Base-by-base conservation (phyloP, 1,284 basidiomycete species). In the Tilletiaria anomala region DNA sequence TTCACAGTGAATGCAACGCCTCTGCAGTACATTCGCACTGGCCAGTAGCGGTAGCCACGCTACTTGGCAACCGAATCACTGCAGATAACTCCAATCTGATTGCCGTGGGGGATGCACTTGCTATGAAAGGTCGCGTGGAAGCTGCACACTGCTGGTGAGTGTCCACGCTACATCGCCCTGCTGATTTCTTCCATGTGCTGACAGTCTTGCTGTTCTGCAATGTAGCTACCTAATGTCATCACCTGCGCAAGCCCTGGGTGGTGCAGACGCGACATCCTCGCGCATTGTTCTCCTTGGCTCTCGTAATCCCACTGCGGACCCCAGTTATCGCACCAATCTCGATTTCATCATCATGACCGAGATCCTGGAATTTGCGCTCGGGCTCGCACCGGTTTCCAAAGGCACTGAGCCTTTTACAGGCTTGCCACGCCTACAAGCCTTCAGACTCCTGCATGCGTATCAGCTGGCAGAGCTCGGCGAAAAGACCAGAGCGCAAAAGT, bases 271-370 rank as follows among this genome's bases (percentile, higher is more conserved):
- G 42, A 74, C 76, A 5, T 69, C 76, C 14, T 73, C 74, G 35
- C 77, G 82, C 20, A 70, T 84, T 69, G 40, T 44, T 24, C 43
- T 87, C 18, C 63, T 83, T 24, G 82, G 83, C 10, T 74, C 76
- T 18, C 75, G 73, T 36, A 77, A 70, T 60, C 80, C 79, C 0
- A 71, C 71, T 32, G 57, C 58, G 12, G 70, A 69, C 41, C 71
- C 75, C 0, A 72, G 69, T 26, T 80, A 79, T 58, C 71, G 74
- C 56, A 78, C 76, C 57, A 79, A 89, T 61, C 69, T 76, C 6
- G 89, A 96, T 63, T 71, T 79, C 5, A 73, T 88, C 45, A 76
- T 93, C 48, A 78, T 94, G 53, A 81, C 87, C 5, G 93, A 99
- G 70, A 80, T 96, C 32, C 72, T 81, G 6, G 93, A 99, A 69